These are phyloP conservation scores for Candida ficus DNA, from an alignment of 805 yeast species.

Conservation along the genomic window DNA sequence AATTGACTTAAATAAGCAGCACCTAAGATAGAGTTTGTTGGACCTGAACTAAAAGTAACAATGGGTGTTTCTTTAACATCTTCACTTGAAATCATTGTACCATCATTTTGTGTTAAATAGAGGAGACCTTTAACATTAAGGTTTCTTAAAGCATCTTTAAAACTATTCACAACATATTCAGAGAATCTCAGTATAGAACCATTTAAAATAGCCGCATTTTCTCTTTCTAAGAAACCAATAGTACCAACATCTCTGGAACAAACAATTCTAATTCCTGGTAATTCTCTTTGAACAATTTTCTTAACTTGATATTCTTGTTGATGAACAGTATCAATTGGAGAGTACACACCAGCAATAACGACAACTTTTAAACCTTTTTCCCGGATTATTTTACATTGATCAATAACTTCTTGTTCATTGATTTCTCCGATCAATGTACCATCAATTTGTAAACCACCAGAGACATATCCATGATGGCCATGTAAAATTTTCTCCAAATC, in stretches of 20 bases:
- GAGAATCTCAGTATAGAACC: constrained; percentile 39
- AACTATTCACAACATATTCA: constrained; percentile 18
- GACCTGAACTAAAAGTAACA: constrained; percentile 43
- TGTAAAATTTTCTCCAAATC: constrained; percentile 29
- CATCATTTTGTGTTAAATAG: constrained; percentile 43
- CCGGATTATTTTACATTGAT: constrained; percentile 27
- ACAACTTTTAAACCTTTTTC: constrained; percentile 28
- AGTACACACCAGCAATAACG: constrained; percentile 35
- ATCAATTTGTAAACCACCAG: constrained; percentile 39
- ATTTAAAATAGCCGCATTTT: constrained; percentile 40
- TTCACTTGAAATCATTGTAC: constrained; percentile 36
- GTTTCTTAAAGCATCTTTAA: constrained; percentile 30
- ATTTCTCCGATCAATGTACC: constrained; percentile 31
- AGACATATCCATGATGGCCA: constrained; percentile 29
- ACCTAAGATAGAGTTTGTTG: constrained; percentile 44
- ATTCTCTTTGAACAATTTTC: constrained; percentile 25
- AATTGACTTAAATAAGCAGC: constrained; percentile 36
- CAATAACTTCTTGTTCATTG: constrained; percentile 23
- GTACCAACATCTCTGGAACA: constrained; percentile 36
- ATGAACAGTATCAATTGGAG: constrained; percentile 27
- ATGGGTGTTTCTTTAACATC: constrained; percentile 40
- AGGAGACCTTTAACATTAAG: constrained; percentile 35
- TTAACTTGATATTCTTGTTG: constrained; percentile 32
- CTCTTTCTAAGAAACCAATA: constrained; percentile 38
- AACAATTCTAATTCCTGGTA: constrained; percentile 32